Evolutionary conservation across 768 basidiomycete species (phyloP), one percentile per base, ranked within the genome.

Genomic region (Boletus insuetus): DNA sequence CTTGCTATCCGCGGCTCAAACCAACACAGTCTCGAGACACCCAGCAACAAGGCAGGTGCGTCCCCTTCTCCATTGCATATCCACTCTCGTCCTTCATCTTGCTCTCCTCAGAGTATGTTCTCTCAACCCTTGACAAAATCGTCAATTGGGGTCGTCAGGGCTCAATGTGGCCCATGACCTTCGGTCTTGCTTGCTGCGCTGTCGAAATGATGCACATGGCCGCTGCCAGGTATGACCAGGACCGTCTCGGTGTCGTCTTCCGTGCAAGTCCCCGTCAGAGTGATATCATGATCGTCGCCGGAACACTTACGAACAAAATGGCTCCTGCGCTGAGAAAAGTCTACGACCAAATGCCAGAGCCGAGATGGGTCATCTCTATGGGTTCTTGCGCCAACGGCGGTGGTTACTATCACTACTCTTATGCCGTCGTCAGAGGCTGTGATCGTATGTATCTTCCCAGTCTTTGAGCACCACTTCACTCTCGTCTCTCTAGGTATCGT

Each of bases 151-250:
- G 89, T 10, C 79, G 95, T 51, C 96, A 98, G 75, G 88, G 96
- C 55, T 96, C 94, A 39, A 96, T 98, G 86, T 98, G 97, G 97
- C 97, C 97, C 11, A 98, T 98, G 95, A 98, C 95, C 47, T 95
- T 91, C 72, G 93, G 96, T 75, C 83, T 99, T 49, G 97, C 97
- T 6, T 99, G 97, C 73, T 99, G 97, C 73, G 97, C 97, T 22
- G 97, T 99, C 32, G 97, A 99, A 77, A 92, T 93, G 90, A 98
- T 97, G 95, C 97, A 99, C 78, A 96, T 98, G 94, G 97, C 97
- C 47, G 95, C 97, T 40, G 92, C 97, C 17, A 86, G 97, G 54
- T 99, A 98, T 72, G 97, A 99, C 73, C 97, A 98, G 72, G 97
- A 99, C 72, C 84, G 97, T 57, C 78, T 99, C 32, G 97, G 97